These are phyloP conservation scores for Houttuynia cordata DNA, from an alignment of 164 flowering plant species.

Conservation along the genomic window DNA sequence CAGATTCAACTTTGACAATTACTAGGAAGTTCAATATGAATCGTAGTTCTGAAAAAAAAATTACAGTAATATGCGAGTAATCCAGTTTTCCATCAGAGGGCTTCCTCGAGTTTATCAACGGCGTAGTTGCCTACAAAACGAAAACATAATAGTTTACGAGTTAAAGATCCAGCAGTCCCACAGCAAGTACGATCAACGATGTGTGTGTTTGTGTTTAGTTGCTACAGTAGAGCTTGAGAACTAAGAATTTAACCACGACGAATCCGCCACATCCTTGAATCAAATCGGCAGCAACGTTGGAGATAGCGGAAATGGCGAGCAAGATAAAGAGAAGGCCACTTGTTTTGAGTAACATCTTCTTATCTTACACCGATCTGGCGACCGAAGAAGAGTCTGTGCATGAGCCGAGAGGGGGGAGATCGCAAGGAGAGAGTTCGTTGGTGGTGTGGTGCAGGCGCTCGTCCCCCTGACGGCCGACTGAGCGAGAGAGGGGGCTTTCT, in stretches of 20 bases:
- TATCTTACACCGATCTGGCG: not conserved
- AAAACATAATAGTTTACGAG: not conserved
- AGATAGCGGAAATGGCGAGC: conserved; percentile 9
- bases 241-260: conserved; percentile 50
- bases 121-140: conserved; percentile 52
- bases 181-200: too few relatives aligned
- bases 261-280: conserved; percentile 98
- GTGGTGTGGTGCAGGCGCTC: not conserved
- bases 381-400: not conserved
- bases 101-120: conserved; percentile 77
- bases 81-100: conserved; percentile 66
- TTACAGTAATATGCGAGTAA: conserved; percentile 89
- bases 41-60: not conserved
- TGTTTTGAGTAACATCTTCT: conserved; percentile 18
- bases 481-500: too few relatives aligned
- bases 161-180: too few relatives aligned
- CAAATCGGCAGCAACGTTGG: conserved; percentile 48
- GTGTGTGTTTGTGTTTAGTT: too few relatives aligned
- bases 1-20: too few relatives aligned
- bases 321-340: conserved; percentile 11
- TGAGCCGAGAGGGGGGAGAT: not conserved
- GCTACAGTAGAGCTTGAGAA: not conserved
- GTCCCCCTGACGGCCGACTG: not conserved
- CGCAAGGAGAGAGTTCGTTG: not conserved
- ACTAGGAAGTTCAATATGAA: not conserved